Evolutionary conservation across 208 protist genomes (phyloP).

Genomic region (Borovskyia barvae): DNA sequence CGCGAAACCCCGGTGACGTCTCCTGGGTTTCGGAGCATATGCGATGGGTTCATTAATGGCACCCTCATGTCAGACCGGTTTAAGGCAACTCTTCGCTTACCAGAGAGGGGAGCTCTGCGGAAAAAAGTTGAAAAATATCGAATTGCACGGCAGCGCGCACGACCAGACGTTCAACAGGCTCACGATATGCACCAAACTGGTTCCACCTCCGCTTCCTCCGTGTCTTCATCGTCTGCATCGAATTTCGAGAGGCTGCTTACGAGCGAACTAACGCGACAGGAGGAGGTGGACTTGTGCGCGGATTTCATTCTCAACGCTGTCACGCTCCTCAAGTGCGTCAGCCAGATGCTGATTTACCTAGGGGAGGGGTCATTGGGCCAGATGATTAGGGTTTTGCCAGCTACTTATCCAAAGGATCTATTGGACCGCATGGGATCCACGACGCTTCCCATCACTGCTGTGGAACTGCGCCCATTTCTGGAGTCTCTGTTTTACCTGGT

Average conservation of each 20-base stretch:
- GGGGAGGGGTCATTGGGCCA: background rate
- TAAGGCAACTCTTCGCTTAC: background rate
- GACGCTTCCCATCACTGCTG: slow-evolving; percentile 1
- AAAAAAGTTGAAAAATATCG: too few species aligned
- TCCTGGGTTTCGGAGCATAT: background rate
- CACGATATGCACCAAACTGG: too few species aligned
- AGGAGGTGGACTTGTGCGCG: slow-evolving; percentile 3
- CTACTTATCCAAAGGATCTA: background rate
- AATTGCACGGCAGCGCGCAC: too few species aligned
- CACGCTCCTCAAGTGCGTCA: background rate
- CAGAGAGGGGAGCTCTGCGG: too few species aligned
- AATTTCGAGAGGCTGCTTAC: too few species aligned
- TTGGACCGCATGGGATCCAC: background rate
- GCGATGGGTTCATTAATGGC: background rate
- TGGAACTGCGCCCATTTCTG: slow-evolving; percentile 7
- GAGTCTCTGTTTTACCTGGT: background rate
- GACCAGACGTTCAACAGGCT: too few species aligned
- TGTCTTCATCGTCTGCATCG: too few species aligned
- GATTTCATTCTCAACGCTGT: slow-evolving; percentile 2
- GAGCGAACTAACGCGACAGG: background rate
- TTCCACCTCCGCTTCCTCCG: too few species aligned
- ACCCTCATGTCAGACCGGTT: background rate
- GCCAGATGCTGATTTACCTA: background rate
- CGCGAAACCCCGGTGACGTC: background rate
- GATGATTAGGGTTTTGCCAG: background rate